Evolutionary conservation across 352 stramenopile genomes (phyloP).

Genomic region (Phytophthora sojae): DNA sequence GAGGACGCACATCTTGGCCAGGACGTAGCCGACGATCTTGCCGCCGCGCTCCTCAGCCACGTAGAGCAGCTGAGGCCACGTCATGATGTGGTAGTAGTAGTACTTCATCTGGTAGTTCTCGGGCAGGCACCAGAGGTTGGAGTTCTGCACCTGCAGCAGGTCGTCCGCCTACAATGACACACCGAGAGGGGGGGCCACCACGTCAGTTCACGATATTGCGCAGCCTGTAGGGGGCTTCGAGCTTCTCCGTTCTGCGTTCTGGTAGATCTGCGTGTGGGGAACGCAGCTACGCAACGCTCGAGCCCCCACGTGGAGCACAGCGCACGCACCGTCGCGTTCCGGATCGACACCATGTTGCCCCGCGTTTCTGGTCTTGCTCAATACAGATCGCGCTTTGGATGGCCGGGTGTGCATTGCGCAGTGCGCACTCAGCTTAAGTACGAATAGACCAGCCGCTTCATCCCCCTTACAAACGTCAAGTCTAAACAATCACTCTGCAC

Average conservation of each 20-base stretch:
- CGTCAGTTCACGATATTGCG: constrained; percentile 8
- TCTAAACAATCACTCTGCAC: constrained; percentile 41
- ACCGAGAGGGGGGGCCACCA: background rate
- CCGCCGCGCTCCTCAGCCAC: constrained; percentile 98
- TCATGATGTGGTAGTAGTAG: constrained; percentile 99
- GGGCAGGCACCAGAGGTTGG: constrained; percentile 99
- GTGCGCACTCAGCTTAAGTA: constrained; percentile 32
- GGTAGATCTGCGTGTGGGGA: background rate
- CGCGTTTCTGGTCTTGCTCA: constrained; percentile 14
- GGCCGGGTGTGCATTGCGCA: constrained; percentile 23
- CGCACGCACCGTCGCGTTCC: constrained; percentile 89
- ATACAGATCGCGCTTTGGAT: constrained; percentile 29
- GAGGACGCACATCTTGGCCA: constrained; percentile 98
- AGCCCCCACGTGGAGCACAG: background rate
- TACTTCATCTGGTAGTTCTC: constrained; percentile 99
- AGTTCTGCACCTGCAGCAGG: constrained; percentile 98
- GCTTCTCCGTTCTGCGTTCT: background rate
- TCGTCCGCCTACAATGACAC: constrained; percentile 83
- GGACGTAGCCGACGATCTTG: constrained; percentile 99
- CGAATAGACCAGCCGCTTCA: constrained; percentile 6
- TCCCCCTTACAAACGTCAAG: constrained; percentile 25
- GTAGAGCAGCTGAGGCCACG: constrained; percentile 99
- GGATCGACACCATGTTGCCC: constrained; percentile 94
- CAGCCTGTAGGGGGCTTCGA: background rate
- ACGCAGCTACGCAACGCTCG: background rate